Base-by-base conservation (phyloP, 768 basidiomycete species). In the Boletus tomentosulus region DNA sequence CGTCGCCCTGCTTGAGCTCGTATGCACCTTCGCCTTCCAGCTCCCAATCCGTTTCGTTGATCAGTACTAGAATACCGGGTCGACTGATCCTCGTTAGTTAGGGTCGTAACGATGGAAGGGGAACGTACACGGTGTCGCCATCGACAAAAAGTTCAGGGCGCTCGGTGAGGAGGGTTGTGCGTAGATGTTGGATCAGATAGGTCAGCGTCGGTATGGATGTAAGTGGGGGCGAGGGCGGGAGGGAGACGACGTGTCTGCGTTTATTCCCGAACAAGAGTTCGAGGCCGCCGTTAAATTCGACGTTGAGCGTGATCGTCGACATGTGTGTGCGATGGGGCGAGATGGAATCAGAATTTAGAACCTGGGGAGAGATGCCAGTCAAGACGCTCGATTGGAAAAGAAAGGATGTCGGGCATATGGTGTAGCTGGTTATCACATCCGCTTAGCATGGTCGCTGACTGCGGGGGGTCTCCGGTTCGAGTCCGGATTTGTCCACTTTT, bases 11-110 rank as follows among this genome's bases (percentile, higher is more conserved):
- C 67, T 87, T 74, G 53, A 98, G 72, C 57, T 73, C 75, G 67
- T 96, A 97, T 6, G 89, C 86, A 22, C 91, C 86, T 68, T 98
- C 96, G 33, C 92, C 93, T 68, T 98, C 96, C 6, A 98, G 76
- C 70, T 98, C 95, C 96, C 96, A 98, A 63, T 98, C 96, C 1
- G 91, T 91, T 62, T 96, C 91, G 64, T 98, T 98, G 50, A 99
- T 83, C n/a, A 99, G 77, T 4, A 98, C 96, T 3, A 99, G 76
- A 35, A 99, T 97, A 0, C 97, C 97, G 0, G 97, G 97, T 9
- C 97, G 93, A 37, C 97, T 96, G 7, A 13, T 13, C 19, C 24
- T 22, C 12, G 12, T 42, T 11, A 42, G 41, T 13, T 12, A 11
- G 41, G 8, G 24, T 24, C 41, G 41, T 13, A 12, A 11, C 22